These are phyloP conservation scores for Suhomyces yuchorum DNA, from an alignment of 1,139 yeast species.

Conservation along the genomic window DNA sequence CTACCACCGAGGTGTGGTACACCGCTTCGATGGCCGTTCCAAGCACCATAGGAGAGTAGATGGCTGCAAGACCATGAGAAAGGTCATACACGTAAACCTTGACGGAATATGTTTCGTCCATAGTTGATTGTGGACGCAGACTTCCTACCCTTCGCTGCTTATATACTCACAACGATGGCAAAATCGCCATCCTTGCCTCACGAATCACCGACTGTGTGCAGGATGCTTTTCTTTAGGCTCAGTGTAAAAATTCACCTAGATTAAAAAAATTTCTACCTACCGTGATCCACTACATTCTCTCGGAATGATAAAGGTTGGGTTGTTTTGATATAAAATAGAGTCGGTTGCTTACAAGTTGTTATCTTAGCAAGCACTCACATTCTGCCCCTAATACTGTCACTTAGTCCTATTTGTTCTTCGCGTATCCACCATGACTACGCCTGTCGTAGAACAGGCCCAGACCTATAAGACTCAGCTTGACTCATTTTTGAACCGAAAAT, in stretches of 20 bases:
- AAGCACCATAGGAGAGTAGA: slow-evolving; percentile 46
- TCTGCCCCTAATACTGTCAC: background rate
- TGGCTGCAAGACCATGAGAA: slow-evolving; percentile 49
- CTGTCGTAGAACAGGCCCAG: slow-evolving; percentile 25
- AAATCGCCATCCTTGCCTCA: background rate
- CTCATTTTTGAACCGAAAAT: slow-evolving; percentile 32
- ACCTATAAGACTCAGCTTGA: slow-evolving; percentile 31
- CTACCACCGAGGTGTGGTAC: slow-evolving; percentile 68
- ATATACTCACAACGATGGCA: background rate
- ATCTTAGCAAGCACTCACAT: background rate
- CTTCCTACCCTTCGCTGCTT: background rate
- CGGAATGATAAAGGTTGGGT: slow-evolving; percentile 8
- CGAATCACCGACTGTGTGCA: background rate
- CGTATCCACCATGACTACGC: background rate
- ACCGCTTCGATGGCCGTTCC: slow-evolving; percentile 59
- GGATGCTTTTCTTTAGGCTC: background rate
- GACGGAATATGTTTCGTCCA: slow-evolving; percentile 30
- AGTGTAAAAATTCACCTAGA: slow-evolving; percentile 1
- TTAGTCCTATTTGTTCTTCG: background rate
- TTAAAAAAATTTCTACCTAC: slow-evolving; percentile 3
- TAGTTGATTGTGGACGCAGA: background rate
- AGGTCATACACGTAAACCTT: slow-evolving; percentile 68
- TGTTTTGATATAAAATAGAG: background rate
- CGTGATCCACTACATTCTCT: background rate
- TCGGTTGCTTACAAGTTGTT: background rate